Percentiles rank a stretch among this genome's conserved stretches.
Evolutionary conservation across 1,284 basidiomycete species (phyloP).

Genomic region (Sparassis latifolia): DNA sequence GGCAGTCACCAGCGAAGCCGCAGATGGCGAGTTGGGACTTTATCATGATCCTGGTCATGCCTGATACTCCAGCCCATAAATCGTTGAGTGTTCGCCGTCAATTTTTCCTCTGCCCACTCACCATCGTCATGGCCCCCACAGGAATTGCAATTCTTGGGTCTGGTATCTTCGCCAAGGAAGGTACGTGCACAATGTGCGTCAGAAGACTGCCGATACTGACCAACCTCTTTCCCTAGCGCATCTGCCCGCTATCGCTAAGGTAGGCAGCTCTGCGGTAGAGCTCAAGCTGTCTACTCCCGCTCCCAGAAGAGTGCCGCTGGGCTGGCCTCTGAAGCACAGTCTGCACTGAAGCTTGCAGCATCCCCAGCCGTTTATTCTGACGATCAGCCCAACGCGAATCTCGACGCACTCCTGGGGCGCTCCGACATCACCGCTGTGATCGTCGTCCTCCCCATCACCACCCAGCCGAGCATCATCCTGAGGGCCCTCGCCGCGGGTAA

Average conservation of each 20-base stretch:
- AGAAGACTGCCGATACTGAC: too few relatives aligned
- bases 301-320: conserved; percentile 54
- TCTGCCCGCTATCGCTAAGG: conserved; percentile 58
- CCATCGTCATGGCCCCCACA: conserved; percentile 19
- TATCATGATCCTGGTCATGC: too few relatives aligned
- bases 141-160: conserved; percentile 62
- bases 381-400: conserved; percentile 33
- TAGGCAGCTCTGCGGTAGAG: conserved; percentile 37
- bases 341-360: conserved; percentile 34
- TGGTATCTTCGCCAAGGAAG: conserved; percentile 69
- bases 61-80: too few relatives aligned
- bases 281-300: conserved; percentile 78
- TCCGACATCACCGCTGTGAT: conserved; percentile 68
- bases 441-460: conserved; percentile 70
- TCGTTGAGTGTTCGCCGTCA: too few relatives aligned
- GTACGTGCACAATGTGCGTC: conserved; percentile 29
- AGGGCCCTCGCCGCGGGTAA: conserved; percentile 67
- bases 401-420: conserved; percentile 61
- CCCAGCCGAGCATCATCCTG: conserved; percentile 64
- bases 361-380: conserved; percentile 55
- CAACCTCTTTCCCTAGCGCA: conserved; percentile 41
- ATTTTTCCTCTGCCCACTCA: background rate
- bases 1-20: too few relatives aligned
- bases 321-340: conserved; percentile 39
- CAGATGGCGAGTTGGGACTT: too few relatives aligned